Percentiles rank a stretch among this genome's conserved stretches.
These are phyloP conservation scores for Sporodiniella umbellata DNA, from an alignment of 371 early-diverging fungal species.

Conservation along the genomic window DNA sequence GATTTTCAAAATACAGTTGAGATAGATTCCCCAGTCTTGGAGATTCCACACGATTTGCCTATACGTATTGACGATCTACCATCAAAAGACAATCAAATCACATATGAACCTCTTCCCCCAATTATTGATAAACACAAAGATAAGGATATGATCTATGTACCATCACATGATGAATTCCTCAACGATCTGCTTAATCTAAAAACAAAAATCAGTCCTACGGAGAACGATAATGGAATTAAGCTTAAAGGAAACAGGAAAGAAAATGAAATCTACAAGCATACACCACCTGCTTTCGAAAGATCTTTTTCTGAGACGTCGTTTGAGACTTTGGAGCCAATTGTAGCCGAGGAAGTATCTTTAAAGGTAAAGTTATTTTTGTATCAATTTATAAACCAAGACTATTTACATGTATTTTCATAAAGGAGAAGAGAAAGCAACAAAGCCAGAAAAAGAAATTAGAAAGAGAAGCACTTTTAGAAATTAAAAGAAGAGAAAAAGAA, in stretches of 20 bases:
- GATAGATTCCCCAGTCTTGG: too few relatives aligned
- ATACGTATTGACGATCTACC: too few relatives aligned
- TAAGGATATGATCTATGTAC: neutral
- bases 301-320: too few relatives aligned
- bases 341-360: neutral
- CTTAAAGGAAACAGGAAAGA: neutral
- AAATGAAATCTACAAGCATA: too few relatives aligned
- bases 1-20: too few relatives aligned
- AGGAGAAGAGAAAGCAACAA: constrained; percentile 8
- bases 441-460: constrained; percentile 13
- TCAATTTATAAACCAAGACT: neutral
- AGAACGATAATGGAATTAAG: neutral
- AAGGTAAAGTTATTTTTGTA: neutral
- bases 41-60: too few relatives aligned
- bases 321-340: too few relatives aligned
- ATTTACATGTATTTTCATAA: neutral
- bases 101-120: neutral
- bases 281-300: too few relatives aligned
- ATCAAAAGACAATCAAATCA: too few relatives aligned
- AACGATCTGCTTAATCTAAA: constrained; percentile 8
- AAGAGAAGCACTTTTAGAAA: constrained; percentile 22
- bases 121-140: neutral
- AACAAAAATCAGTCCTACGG: neutral
- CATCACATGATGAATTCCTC: constrained; percentile 10
- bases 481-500: constrained; percentile 18